Evolutionary conservation across 257 asterid species (phyloP).

Genomic region (Craterostigma plantagineum): DNA sequence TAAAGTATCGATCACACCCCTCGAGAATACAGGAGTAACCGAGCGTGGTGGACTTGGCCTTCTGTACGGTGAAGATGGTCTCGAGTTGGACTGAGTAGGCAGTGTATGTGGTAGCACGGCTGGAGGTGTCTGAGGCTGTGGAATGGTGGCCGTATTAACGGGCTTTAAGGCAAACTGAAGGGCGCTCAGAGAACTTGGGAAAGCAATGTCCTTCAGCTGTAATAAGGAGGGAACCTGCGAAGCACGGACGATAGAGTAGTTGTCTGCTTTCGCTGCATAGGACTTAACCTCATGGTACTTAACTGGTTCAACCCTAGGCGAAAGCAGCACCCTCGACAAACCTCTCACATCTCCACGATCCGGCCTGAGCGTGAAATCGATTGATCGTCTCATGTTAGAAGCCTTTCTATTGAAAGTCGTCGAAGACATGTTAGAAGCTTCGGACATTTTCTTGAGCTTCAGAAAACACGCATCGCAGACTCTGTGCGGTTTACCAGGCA

Average conservation of each 20-base stretch:
- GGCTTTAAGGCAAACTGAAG: slow-evolving; percentile 75
- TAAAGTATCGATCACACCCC: slow-evolving; percentile 69
- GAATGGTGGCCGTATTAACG: slow-evolving; percentile 19
- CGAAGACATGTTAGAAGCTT: slow-evolving; percentile 19
- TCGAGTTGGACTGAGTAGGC: slow-evolving; percentile 38
- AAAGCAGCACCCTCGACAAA: slow-evolving; percentile 37
- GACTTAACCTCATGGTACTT: slow-evolving; percentile 75
- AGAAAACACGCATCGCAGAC: slow-evolving; percentile 69
- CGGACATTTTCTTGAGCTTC: slow-evolving; percentile 56
- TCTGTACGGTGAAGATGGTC: slow-evolving; percentile 80
- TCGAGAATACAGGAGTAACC: slow-evolving; percentile 52
- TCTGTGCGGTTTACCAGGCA: slow-evolving; percentile 87
- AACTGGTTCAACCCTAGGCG: slow-evolving; percentile 59
- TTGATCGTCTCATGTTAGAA: slow-evolving; percentile 24
- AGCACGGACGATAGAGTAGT: slow-evolving; percentile 46
- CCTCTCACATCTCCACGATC: slow-evolving; percentile 31
- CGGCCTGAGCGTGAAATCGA: slow-evolving; percentile 20
- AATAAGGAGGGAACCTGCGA: slow-evolving; percentile 83
- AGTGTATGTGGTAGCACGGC: too few species aligned
- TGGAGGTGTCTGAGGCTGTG: slow-evolving; percentile 13
- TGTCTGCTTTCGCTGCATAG: slow-evolving; percentile 19
- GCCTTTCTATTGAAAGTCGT: not conserved
- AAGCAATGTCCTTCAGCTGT: slow-evolving; percentile 75
- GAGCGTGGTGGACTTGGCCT: slow-evolving; percentile 81
- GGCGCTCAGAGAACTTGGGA: slow-evolving; percentile 89